Evolutionary conservation across 2,329 filamentous ascomycete species (phyloP), one percentile per base, ranked within the genome.

Genomic region (Zymoseptoria crescenta): DNA sequence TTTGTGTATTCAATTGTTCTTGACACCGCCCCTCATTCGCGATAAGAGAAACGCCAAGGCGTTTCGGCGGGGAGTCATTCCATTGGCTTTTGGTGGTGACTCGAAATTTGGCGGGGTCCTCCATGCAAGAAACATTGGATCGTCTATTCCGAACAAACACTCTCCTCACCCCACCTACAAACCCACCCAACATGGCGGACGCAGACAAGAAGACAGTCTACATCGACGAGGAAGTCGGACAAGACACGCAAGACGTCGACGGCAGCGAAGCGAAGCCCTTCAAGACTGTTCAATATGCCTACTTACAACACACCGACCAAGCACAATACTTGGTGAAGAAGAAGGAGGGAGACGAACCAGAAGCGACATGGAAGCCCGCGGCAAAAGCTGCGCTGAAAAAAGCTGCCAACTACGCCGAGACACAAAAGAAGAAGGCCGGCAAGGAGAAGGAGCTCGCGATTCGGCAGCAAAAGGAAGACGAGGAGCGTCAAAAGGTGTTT

Each of bases 381-480:
- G 87, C 88, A 61, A 95, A 94, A 79, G 88, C 87, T 61, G 90
- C 89, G 21, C 74, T 91, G 72, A 96, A 96, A 80, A 95, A 95
- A 77, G 88, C 87, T 3, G 84, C 84, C 77, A 86, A 85, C 73
- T 85, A 85, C 64, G 85, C 85, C 64, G 88, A 91, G 66, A 80
- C 82, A 64, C 85, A 89, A 75, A 88, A 90, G 82, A 92, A 91
- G 82, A 96, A 96, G 81, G 81, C 87, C 51, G 83, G 83, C 67
- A 91, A 91, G 76, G 88, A 88, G 74, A 82, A 87, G 66, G 87
- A 91, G 71, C 77, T 85, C 64, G 87, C 85, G 57, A 84, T 87
- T 52, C 82, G 86, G 57, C 85, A 90, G 74, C 84, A 86, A 70
- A 85, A 90, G 75, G 86, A 88, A 73, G 83, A 86, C 62, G 84